A percentile compares a stretch with the other conserved stretches of the same genome.
Evolutionary conservation across 768 basidiomycete genomes (phyloP).

Genomic region (Termitomyces sp.): DNA sequence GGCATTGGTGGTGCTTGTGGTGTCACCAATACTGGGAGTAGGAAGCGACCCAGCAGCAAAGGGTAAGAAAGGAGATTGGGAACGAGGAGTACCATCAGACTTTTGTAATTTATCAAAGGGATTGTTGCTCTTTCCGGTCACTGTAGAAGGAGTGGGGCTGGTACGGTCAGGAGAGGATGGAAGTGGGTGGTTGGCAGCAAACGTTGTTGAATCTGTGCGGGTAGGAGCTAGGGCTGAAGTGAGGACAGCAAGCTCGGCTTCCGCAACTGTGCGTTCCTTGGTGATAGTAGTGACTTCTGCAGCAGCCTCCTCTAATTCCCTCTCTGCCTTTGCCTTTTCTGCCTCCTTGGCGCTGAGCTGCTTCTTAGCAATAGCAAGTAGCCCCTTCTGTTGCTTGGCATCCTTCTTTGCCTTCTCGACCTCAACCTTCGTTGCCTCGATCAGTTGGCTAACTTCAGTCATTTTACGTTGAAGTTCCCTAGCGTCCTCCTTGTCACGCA

Average conservation of each 20-base stretch:
- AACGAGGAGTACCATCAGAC: slow-evolving; percentile 44
- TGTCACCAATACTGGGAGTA: slow-evolving; percentile 18
- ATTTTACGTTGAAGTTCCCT: slow-evolving; percentile 83
- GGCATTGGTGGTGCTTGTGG: background rate
- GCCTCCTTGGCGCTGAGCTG: slow-evolving; percentile 84
- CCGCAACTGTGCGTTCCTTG: slow-evolving; percentile 55
- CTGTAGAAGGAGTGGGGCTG: slow-evolving; percentile 43
- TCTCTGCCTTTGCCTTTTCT: slow-evolving; percentile 66
- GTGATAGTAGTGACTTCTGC: slow-evolving; percentile 50
- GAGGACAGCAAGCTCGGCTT: slow-evolving; percentile 46
- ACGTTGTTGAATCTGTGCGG: slow-evolving; percentile 44
- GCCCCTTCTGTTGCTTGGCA: slow-evolving; percentile 93
- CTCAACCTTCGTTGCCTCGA: slow-evolving; percentile 64
- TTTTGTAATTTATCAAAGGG: slow-evolving; percentile 79
- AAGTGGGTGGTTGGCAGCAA: slow-evolving; percentile 72
- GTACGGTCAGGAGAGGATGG: slow-evolving; percentile 67
- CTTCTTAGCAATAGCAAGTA: slow-evolving; percentile 92
- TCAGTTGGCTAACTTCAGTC: slow-evolving; percentile 75
- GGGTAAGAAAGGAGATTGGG: slow-evolving; percentile 62
- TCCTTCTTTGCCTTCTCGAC: slow-evolving; percentile 91
- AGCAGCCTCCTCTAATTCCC: slow-evolving; percentile 69
- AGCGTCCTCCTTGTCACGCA: slow-evolving; percentile 94
- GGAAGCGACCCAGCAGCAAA: slow-evolving; percentile 39
- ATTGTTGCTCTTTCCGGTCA: slow-evolving; percentile 75
- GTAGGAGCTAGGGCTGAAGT: slow-evolving; percentile 22